Evolutionary conservation across 371 early-diverging fungal species (phyloP).

Genomic region (Fennellomyces sp.): DNA sequence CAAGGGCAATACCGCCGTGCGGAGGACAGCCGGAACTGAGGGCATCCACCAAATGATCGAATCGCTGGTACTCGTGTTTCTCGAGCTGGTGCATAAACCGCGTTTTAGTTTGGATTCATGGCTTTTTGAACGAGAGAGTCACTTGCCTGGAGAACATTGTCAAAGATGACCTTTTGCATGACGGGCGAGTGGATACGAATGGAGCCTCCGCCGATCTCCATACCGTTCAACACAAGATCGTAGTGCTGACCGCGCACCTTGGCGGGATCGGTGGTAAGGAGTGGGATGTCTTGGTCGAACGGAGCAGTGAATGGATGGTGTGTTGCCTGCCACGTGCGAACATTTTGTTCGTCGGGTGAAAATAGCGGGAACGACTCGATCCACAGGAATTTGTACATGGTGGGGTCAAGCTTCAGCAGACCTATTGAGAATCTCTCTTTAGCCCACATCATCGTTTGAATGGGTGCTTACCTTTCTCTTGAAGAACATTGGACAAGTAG

Average conservation of each 20-base stretch:
- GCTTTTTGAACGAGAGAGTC: neutral
- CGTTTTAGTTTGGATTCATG: neutral
- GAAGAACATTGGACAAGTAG: conserved; percentile 57
- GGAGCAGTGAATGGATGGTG: conserved; percentile 96
- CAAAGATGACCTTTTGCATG: conserved; percentile 77
- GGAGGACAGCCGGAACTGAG: conserved; percentile 89
- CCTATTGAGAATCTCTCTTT: too few relatives aligned
- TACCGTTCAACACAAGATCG: conserved; percentile 90
- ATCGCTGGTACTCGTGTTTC: conserved; percentile 60
- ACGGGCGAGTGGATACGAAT: conserved; percentile 86
- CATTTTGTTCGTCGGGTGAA: conserved; percentile 62
- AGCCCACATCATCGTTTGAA: too few relatives aligned
- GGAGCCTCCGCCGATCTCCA: conserved; percentile 93
- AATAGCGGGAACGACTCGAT: conserved; percentile 90
- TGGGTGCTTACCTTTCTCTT: too few relatives aligned
- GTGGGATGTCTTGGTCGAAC: conserved; percentile 61
- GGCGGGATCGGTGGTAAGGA: conserved; percentile 65
- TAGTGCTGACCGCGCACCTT: conserved; percentile 85
- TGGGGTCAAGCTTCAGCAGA: conserved; percentile 45
- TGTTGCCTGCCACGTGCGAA: conserved; percentile 64
- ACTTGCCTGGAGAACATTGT: conserved; percentile 64
- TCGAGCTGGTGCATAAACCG: conserved; percentile 22
- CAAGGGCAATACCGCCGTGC: conserved; percentile 91
- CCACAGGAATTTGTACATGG: conserved; percentile 80
- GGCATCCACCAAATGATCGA: conserved; percentile 84